phyloP scores from a whole-genome alignment of 1,284 basidiomycete species.

The Schizophyllum commune region DNA sequence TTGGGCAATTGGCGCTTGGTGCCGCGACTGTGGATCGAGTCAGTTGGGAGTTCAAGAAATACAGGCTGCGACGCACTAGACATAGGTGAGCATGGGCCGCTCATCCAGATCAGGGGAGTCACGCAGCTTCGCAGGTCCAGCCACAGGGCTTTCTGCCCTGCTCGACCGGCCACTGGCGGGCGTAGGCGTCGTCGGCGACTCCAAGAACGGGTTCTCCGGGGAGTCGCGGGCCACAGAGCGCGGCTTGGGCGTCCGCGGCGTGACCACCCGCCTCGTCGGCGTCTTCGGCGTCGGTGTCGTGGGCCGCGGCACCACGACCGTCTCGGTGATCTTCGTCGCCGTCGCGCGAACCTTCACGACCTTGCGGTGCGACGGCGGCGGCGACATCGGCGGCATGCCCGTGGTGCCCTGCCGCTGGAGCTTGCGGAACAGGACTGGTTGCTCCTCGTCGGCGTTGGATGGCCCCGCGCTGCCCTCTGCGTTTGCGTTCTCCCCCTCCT shows the following conservation, averaged over 20 bases:
- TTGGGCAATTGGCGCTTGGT: slow-evolving; percentile 41
- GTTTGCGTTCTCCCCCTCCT: slow-evolving; percentile 3
- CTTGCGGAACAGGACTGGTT: background rate
- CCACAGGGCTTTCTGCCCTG: background rate
- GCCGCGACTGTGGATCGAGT: slow-evolving; percentile 36
- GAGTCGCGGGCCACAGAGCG: slow-evolving; percentile 25
- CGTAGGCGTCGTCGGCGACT: slow-evolving; percentile 19
- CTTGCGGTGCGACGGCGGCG: background rate
- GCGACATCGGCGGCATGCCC: background rate
- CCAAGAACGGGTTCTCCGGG: slow-evolving; percentile 36
- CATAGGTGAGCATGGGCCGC: slow-evolving; percentile 43
- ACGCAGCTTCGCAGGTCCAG: slow-evolving; percentile 10
- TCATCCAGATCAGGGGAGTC: slow-evolving; percentile 23
- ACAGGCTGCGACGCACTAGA: slow-evolving; percentile 33
- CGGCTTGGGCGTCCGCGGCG: slow-evolving; percentile 24
- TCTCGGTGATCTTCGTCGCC: slow-evolving; percentile 7
- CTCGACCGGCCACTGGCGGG: slow-evolving; percentile 9
- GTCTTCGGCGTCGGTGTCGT: slow-evolving; percentile 17
- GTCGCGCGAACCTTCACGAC: background rate
- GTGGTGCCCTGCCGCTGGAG: background rate
- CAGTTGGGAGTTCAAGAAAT: slow-evolving; percentile 2
- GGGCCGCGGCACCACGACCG: slow-evolving; percentile 22
- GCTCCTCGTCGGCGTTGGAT: background rate
- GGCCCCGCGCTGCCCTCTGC: background rate
- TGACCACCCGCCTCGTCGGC: slow-evolving; percentile 3